Conservation (phyloP, 805 yeast species). For the Tetrapisispora fleetii region DNA sequence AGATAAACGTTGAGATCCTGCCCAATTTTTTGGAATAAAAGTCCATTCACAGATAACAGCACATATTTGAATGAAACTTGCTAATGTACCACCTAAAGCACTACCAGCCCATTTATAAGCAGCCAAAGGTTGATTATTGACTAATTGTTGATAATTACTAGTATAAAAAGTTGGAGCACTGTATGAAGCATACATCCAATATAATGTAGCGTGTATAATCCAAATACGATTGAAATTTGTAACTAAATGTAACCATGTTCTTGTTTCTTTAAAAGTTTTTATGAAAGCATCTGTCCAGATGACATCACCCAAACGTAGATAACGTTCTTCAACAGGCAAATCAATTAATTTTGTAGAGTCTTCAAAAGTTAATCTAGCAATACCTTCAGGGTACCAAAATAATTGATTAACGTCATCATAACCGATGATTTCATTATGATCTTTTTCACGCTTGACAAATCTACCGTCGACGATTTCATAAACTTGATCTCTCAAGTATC, state of each 20-base stretch:
- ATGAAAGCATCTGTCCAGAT: slow-evolving; percentile 87
- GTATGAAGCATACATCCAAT: slow-evolving; percentile 93
- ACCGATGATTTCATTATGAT: slow-evolving; percentile 73
- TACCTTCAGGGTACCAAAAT: slow-evolving; percentile 99
- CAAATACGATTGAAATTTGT: slow-evolving; percentile 97
- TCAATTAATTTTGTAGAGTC: slow-evolving; percentile 91
- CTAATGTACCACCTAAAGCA: slow-evolving; percentile 88
- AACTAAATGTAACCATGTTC: slow-evolving; percentile 94
- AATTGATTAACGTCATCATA: slow-evolving; percentile 98
- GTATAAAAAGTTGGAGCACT: slow-evolving; percentile 90
- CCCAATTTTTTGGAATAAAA: slow-evolving; percentile 96
- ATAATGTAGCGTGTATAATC: slow-evolving; percentile 82
- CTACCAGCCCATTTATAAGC: slow-evolving; percentile 89
- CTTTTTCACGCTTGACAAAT: slow-evolving; percentile 75
- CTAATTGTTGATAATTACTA: slow-evolving; percentile 69
- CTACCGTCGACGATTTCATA: slow-evolving; percentile 75
- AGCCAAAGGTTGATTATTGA: slow-evolving; percentile 78
- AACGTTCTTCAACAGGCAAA: slow-evolving; percentile 83
- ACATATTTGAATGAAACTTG: slow-evolving; percentile 64
- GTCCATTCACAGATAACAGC: slow-evolving; percentile 92
- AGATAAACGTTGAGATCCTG: slow-evolving; percentile 94
- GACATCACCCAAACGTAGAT: slow-evolving; percentile 79
- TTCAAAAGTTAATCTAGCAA: slow-evolving; percentile 79
- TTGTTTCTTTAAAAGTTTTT: slow-evolving; percentile 89
- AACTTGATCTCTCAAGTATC: slow-evolving; percentile 69